These are phyloP conservation scores for Colletotrichum gigasporum DNA, from an alignment of 2,329 filamentous ascomycete genomes.

Conservation along the genomic window DNA sequence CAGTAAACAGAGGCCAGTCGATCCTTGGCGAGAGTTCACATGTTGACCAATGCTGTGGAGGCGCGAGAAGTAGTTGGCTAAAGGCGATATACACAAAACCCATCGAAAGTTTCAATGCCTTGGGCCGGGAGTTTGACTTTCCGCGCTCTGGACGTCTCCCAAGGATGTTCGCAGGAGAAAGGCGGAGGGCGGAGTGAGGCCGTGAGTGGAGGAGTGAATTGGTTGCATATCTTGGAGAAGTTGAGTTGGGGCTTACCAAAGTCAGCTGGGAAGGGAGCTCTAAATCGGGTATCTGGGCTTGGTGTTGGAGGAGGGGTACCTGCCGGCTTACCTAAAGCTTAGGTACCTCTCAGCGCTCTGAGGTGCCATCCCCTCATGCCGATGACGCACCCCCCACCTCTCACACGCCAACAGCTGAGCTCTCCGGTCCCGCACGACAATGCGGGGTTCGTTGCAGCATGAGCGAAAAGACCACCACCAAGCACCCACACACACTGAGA, in stretches of 20 bases:
- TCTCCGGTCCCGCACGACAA: conserved; percentile 28
- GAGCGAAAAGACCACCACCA: conserved; percentile 26
- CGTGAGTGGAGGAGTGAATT: background rate
- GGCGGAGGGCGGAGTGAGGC: background rate
- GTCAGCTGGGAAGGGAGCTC: conserved; percentile 12
- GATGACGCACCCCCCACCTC: conserved; percentile 27
- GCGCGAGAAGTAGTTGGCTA: background rate
- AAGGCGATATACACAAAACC: background rate
- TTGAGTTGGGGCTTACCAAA: conserved; percentile 5
- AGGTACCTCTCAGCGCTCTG: background rate
- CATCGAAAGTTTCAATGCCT: conserved; percentile 26
- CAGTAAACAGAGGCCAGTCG: background rate
- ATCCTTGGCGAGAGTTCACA: background rate
- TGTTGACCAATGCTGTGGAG: conserved; percentile 2
- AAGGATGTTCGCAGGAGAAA: background rate
- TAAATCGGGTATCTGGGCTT: background rate
- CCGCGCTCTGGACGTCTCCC: conserved; percentile 22
- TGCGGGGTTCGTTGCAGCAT: conserved; percentile 27
- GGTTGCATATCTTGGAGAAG: background rate
- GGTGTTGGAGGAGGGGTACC: background rate
- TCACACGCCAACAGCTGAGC: background rate
- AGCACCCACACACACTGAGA: background rate
- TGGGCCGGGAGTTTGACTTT: conserved; percentile 26
- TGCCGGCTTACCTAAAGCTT: no score
- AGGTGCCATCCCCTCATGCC: background rate